Evolutionary conservation across 345 rosid genomes (phyloP), one percentile per base, ranked within the genome.

Genomic region (Hypericum perforatum): DNA sequence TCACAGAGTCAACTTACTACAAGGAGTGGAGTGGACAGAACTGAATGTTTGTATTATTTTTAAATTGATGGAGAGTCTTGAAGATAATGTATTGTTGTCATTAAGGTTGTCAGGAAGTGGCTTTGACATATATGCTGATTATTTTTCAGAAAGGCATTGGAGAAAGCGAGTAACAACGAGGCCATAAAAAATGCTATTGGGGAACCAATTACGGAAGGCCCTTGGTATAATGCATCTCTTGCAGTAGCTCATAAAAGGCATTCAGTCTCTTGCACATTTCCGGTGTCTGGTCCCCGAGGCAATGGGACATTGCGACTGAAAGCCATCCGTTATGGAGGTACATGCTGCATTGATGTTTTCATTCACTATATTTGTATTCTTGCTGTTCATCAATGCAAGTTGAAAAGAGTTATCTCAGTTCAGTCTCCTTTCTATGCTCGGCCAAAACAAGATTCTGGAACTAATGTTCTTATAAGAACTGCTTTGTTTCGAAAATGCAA

Each of bases 161-260:
- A 84, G 79, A 85, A 79, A 79, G 99, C 84, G 44, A 41, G 75
- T 65, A 73, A 73, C 43, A 80, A 69, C 61, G 79, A 77, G 72
- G 85, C 75, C 16, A 65, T 92, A 56, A 77, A 70, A 32, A 85
- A 85, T 54, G 94, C 89, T 59, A 68, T 92, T 7, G 99, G 99
- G 61, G 95, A 84, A 53, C 99, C 99, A 22, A 70, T 89, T 58
- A 75, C 76, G 65, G 85, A 78, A 79, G 99, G 99, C 43, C 85
- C 95, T 59, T 92, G 99, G 99, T 89, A 89, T 70, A 78, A 72
- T 75, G 94, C 99, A 41, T 82, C 97, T 60, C 89, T 92, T 58
- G 95, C 95, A 50, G 89, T 92, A 56, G 77, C 97, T 70, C 97
- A 80, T 67, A 76, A 82, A 60, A 76, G 98, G 66, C 89, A 68